Conservation (phyloP, 257 asterid species). For the Solanum medicagineum region DNA sequence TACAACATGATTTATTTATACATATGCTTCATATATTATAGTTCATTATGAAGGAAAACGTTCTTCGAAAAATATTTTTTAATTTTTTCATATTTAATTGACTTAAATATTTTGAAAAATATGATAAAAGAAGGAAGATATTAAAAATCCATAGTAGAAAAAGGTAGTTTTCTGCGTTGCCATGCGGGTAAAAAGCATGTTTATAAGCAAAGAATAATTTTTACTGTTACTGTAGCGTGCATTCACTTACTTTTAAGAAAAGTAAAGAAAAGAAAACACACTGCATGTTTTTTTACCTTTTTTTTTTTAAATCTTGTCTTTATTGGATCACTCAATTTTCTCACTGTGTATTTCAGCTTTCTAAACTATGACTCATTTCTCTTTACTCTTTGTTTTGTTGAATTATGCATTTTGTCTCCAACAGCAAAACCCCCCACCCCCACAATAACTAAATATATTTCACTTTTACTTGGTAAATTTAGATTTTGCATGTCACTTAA, state of each 20-base stretch:
- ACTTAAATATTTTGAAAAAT: too few relatives aligned
- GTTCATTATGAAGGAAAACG: too few relatives aligned
- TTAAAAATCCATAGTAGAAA: not conserved
- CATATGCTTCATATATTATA: too few relatives aligned
- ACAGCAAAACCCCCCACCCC: not conserved
- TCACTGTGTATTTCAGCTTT: not conserved
- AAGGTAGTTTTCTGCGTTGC: not conserved
- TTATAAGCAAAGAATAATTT: not conserved
- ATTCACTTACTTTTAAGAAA: not conserved
- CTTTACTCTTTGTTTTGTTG: not conserved
- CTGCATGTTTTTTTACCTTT: not conserved
- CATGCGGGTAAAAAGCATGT: not conserved
- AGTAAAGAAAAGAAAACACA: not conserved
- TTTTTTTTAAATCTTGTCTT: not conserved
- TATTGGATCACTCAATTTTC: conserved; percentile 1
- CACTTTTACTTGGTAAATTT: not conserved
- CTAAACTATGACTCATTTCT: not conserved
- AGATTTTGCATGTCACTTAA: too few relatives aligned
- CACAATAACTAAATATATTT: not conserved
- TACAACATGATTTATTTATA: not conserved
- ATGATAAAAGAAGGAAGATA: not conserved
- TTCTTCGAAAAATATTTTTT: too few relatives aligned
- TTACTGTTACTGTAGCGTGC: not conserved
- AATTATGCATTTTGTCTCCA: not conserved
- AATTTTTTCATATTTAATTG: too few relatives aligned